These are phyloP conservation scores for Aureobasidium sp. DNA, from an alignment of 2,329 filamentous ascomycete genomes.

Conservation along the genomic window DNA sequence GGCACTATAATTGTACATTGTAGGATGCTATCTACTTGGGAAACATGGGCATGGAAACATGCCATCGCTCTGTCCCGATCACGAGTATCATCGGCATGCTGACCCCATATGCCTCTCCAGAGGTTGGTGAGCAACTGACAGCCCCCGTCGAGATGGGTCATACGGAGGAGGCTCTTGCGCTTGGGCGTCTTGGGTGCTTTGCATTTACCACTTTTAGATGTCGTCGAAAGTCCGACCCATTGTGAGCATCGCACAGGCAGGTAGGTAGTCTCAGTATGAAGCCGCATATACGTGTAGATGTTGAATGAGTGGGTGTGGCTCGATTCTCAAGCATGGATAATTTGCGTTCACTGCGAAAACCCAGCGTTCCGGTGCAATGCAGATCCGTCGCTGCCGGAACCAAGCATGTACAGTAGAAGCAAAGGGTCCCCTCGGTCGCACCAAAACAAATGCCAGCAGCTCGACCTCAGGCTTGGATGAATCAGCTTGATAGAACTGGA, in stretches of 20 bases:
- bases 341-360: neutral
- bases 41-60: neutral
- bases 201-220: neutral
- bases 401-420: neutral
- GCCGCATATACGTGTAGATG: neutral
- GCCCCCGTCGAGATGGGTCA: neutral
- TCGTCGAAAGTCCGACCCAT: neutral
- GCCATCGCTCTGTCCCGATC: too few species aligned
- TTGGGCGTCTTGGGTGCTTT: neutral
- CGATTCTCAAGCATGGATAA: neutral
- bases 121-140: neutral
- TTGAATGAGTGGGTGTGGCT: neutral
- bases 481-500: neutral
- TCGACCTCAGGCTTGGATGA: neutral
- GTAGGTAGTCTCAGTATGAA: neutral
- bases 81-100: neutral
- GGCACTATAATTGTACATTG: neutral
- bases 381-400: neutral
- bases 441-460: neutral
- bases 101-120: neutral
- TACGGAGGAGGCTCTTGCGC: neutral
- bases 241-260: neutral
- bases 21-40: neutral
- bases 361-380: conserved; percentile 2
- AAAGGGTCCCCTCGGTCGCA: neutral